Evolutionary conservation across 441 rosid species (phyloP).

Genomic region (Omphalea diandra): DNA sequence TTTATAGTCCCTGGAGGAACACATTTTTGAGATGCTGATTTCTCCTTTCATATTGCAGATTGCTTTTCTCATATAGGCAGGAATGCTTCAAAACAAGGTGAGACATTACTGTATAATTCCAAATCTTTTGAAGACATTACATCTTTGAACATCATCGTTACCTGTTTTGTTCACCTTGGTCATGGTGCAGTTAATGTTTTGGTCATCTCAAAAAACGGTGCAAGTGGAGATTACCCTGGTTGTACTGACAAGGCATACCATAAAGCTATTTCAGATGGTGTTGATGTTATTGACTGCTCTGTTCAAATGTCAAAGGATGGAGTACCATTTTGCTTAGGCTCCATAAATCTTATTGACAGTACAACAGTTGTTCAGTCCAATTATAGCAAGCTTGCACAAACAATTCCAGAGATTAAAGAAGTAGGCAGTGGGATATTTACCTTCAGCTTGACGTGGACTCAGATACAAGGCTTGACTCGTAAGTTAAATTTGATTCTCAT

Average conservation of each 20-base stretch:
- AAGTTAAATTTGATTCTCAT: constrained; percentile 33
- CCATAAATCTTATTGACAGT: constrained; percentile 53
- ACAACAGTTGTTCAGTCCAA: constrained; percentile 42
- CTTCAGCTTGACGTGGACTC: constrained; percentile 61
- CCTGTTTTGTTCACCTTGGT: constrained; percentile 14
- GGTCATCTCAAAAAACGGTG: constrained; percentile 67
- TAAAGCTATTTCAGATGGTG: constrained; percentile 63
- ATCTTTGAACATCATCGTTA: neutral
- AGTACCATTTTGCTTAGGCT: constrained; percentile 57
- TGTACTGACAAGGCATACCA: constrained; percentile 70
- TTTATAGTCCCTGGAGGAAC: neutral
- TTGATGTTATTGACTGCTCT: constrained; percentile 70
- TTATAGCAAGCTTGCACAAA: constrained; percentile 31
- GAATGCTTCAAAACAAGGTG: constrained; percentile 60
- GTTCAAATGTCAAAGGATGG: constrained; percentile 74
- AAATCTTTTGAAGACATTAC: neutral
- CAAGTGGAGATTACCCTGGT: constrained; percentile 81
- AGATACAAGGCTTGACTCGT: constrained; percentile 59
- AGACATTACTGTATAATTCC: constrained; percentile 2
- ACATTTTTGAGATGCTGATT: constrained; percentile 24
- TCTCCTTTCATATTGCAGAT: constrained; percentile 43
- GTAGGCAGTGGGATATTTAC: constrained; percentile 46
- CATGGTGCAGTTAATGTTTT: constrained; percentile 35
- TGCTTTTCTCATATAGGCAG: constrained; percentile 67
- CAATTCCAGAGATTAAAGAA: constrained; percentile 38